Evolutionary conservation across 192 early-diverging fungal species (phyloP), one percentile per base, ranked within the genome.

Genomic region (Coemansia sp.): DNA sequence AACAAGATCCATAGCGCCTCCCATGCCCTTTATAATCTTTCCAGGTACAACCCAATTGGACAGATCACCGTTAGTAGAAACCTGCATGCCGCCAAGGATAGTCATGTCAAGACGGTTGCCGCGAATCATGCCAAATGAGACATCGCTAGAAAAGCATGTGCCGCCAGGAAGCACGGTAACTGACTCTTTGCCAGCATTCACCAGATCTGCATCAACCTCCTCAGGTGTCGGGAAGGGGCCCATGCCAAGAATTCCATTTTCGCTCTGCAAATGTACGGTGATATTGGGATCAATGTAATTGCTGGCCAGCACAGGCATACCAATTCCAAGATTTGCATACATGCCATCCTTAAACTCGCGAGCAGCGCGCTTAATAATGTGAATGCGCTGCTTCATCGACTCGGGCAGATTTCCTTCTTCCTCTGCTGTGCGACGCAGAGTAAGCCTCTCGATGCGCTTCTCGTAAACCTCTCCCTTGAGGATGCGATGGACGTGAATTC

Each of bases 11-110:
- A 91, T 91, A 11, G 91, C 90, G 10, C 91, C 90, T 50, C 91
- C 91, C 86, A 87, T 89, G 64, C 91, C 91, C 85, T 93, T 93
- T 68, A 93, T 88, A 84, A 93, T 89, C 81, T 93, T 93, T 36
- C 89, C 85, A 11, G 91, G 91, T 21, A 93, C 87, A 67, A 93
- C 89, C 91, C 91, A 93, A 84, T 93, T 93, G 66, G 91, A 89
- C 51, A 93, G 80, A 70, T 89, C 88, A 32, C 91, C 91, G 66
- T 76, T 78, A 64, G 84, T 73, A 0, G 90, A 88, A n/a, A 93
- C 91, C 79, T 93, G 86, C 74, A 93, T 85, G 23, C 85, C 91
- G 20, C 91, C 91, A 20, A 93, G 77, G 56, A 93, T 88, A 33
- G 89, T 90, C 69, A 91, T 76, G 60, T 90, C 88, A 39, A 93